Conservation (phyloP, 805 yeast genomes). For the Wickerhamomyces rabaulensis region DNA sequence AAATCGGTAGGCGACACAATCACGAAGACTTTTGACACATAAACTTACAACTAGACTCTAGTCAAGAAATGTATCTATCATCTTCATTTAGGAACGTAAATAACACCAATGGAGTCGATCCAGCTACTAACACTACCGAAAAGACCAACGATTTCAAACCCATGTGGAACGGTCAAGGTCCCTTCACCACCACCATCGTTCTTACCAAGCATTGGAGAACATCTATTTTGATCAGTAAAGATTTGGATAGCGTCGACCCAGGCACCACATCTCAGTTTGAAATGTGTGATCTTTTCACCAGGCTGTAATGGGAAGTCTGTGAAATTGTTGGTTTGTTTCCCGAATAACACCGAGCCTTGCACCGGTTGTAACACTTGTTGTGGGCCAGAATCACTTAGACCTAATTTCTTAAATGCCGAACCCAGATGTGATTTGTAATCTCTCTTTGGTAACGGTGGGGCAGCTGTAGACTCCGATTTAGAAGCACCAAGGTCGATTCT, state of each 20-base stretch:
- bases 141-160: slow-evolving; percentile 59
- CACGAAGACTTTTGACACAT: neutral
- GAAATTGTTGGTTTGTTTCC: slow-evolving; percentile 47
- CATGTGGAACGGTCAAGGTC: slow-evolving; percentile 59
- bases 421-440: slow-evolving; percentile 32
- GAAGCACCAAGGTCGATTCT: slow-evolving; percentile 35
- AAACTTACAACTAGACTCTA: too few species aligned
- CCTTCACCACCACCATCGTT: slow-evolving; percentile 59
- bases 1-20: too few species aligned
- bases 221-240: slow-evolving; percentile 50
- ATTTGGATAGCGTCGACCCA: slow-evolving; percentile 91
- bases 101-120: slow-evolving; percentile 70
- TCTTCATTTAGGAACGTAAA: slow-evolving; percentile 38
- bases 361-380: neutral
- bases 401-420: slow-evolving; percentile 14
- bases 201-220: slow-evolving; percentile 61
- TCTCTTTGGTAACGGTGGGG: slow-evolving; percentile 44
- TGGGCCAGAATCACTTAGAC: slow-evolving; percentile 3
- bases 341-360: slow-evolving; percentile 33
- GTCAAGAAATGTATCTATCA: neutral
- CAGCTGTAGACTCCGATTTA: slow-evolving; percentile 6
- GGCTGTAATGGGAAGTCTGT: slow-evolving; percentile 49
- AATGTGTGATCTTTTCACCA: slow-evolving; percentile 57
- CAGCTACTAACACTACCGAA: slow-evolving; percentile 66
- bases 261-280: slow-evolving; percentile 66